Conservation (phyloP, 1,284 basidiomycete genomes). For the Ganoderma sp. region DNA sequence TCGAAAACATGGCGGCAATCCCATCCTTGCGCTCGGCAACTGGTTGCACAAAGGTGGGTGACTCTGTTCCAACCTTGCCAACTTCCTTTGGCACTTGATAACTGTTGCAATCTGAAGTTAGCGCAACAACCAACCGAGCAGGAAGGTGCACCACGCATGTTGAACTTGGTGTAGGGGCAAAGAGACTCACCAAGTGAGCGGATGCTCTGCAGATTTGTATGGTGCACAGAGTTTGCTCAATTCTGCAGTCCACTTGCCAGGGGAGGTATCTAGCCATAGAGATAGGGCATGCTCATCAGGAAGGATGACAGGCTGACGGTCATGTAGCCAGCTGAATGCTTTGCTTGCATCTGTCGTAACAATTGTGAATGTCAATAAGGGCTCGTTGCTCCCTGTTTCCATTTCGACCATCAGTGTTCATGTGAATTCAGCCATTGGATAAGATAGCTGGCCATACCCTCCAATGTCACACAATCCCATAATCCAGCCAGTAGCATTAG, state of each 20-base stretch:
- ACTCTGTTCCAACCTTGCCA: conserved; percentile 88
- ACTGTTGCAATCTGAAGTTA: conserved; percentile 45
- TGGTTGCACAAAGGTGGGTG: conserved; percentile 83
- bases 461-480: conserved; percentile 76
- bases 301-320: conserved; percentile 92
- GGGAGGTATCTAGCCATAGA: conserved; percentile 82
- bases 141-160: background rate
- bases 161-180: background rate
- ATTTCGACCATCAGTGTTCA: background rate
- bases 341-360: conserved; percentile 82
- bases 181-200: conserved; percentile 70
- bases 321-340: conserved; percentile 82
- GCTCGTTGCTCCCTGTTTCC: conserved; percentile 55
- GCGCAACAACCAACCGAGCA: background rate
- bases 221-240: conserved; percentile 73
- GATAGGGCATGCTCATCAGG: conserved; percentile 63
- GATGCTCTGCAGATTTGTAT: conserved; percentile 56
- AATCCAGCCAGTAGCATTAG: conserved; percentile 90
- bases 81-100: conserved; percentile 92
- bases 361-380: conserved; percentile 86
- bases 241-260: conserved; percentile 64
- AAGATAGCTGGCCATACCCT: conserved; percentile 49
- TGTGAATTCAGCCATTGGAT: background rate
- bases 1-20: conserved; percentile 87
- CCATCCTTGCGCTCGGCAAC: conserved; percentile 83